Evolutionary conservation across 805 yeast species (phyloP).

Genomic region (Scheffersomyces stipitis): DNA sequence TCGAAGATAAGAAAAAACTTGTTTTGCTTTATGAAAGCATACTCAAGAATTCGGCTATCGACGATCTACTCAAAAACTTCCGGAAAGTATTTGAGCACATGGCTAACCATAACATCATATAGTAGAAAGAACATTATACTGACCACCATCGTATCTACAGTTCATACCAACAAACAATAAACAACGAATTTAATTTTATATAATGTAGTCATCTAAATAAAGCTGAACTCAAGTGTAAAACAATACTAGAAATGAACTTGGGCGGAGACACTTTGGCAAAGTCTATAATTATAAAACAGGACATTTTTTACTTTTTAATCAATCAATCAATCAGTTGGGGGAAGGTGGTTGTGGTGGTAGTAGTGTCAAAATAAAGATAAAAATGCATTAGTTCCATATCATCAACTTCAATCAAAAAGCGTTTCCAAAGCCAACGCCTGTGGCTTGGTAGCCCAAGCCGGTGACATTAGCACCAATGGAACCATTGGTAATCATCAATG

Average conservation of each 20-base stretch:
- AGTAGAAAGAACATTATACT: too few relatives aligned
- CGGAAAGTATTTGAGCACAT: constrained; percentile 8
- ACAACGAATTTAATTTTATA: too few relatives aligned
- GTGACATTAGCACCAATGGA: constrained; percentile 39
- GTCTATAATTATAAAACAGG: not conserved
- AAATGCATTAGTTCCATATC: not conserved
- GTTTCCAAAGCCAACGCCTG: constrained; percentile 73
- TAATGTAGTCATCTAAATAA: too few relatives aligned
- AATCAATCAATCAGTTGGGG: not conserved
- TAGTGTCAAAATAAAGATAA: not conserved
- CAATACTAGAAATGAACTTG: not conserved
- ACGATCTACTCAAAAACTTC: constrained; percentile 15
- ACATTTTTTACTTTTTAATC: not conserved
- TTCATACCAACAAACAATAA: too few relatives aligned
- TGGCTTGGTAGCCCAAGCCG: constrained; percentile 64
- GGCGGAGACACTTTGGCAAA: not conserved
- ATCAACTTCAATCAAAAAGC: constrained; percentile 22
- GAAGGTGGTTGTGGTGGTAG: not conserved
- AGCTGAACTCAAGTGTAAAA: too few relatives aligned
- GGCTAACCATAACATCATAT: not conserved
- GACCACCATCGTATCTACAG: too few relatives aligned
- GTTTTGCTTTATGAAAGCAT: constrained; percentile 12
- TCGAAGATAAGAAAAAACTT: constrained; percentile 2
- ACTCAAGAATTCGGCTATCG: constrained; percentile 12
- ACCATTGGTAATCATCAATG: constrained; percentile 83